These are phyloP conservation scores for Pyrenochaeta sp. DNA, from an alignment of 2,329 filamentous ascomycete species.

Conservation along the genomic window DNA sequence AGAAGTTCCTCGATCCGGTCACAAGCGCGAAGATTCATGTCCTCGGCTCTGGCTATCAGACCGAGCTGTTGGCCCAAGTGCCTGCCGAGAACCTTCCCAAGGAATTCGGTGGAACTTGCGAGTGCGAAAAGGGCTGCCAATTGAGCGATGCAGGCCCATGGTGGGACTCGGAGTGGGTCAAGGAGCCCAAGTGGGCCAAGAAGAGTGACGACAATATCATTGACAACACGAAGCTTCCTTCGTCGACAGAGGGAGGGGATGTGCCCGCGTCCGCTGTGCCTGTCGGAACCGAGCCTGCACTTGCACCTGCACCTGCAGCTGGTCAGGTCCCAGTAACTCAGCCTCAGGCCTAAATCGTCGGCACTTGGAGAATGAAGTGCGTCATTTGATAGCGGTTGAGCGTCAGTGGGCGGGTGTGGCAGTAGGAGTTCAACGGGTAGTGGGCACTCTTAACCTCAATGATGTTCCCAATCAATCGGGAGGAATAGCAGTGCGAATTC, in stretches of 20 bases:
- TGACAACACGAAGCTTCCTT: slow-evolving; percentile 41
- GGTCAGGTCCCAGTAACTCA: slow-evolving; percentile 50
- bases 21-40: slow-evolving; percentile 97
- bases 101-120: slow-evolving; percentile 82
- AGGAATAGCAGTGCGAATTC: no score
- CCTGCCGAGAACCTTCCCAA: slow-evolving; percentile 89
- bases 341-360: neutral
- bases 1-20: slow-evolving; percentile 94
- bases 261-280: slow-evolving; percentile 26
- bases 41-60: slow-evolving; percentile 80
- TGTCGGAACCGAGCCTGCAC: slow-evolving; percentile 19
- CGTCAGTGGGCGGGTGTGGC: neutral
- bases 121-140: slow-evolving; percentile 82
- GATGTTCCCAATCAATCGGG: no score
- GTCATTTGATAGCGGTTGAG: no score
- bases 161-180: slow-evolving; percentile 74
- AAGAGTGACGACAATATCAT: slow-evolving; percentile 39
- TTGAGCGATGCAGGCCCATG: slow-evolving; percentile 92
- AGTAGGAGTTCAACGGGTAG: neutral
- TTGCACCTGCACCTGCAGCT: slow-evolving; percentile 13
- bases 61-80: slow-evolving; percentile 83
- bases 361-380: slow-evolving; percentile 2
- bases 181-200: slow-evolving; percentile 61
- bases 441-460: no score
- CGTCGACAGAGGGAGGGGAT: slow-evolving; percentile 30